These are phyloP conservation scores for Erigeron philadelphicus DNA, from an alignment of 140 eudicot genomes.

Conservation along the genomic window DNA sequence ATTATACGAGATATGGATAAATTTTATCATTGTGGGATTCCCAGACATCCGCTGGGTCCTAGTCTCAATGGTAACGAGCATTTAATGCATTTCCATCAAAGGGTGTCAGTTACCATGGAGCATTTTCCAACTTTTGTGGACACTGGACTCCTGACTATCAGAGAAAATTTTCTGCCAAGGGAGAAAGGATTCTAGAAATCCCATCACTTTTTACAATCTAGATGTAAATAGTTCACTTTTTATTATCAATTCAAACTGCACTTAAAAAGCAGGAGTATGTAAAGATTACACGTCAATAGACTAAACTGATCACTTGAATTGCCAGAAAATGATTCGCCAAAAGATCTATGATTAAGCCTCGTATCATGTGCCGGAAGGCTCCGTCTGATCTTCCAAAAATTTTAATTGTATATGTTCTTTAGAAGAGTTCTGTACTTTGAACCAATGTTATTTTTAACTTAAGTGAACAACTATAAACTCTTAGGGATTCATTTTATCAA, in stretches of 20 bases:
- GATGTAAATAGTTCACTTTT: background rate
- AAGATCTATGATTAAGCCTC: background rate
- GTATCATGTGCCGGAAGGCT: background rate
- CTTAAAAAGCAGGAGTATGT: background rate
- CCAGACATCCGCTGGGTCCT: too few species aligned
- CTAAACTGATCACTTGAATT: background rate
- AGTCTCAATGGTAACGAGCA: too few species aligned
- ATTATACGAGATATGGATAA: too few species aligned
- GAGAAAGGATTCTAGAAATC: too few species aligned
- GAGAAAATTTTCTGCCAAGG: too few species aligned
- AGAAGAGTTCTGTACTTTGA: background rate
- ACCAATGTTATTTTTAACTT: background rate
- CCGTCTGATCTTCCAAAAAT: background rate
- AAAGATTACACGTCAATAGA: too few species aligned
- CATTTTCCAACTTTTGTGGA: too few species aligned
- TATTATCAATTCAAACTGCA: background rate
- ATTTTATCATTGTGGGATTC: too few species aligned
- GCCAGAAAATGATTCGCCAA: background rate
- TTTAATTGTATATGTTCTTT: background rate
- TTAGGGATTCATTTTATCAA: constrained; percentile 1
- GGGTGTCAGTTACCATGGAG: too few species aligned
- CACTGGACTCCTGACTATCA: too few species aligned
- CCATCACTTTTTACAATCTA: too few species aligned
- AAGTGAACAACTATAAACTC: background rate
- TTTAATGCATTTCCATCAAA: too few species aligned